Evolutionary conservation across 2,329 filamentous ascomycete species (phyloP).

Genomic region (Chaetomiaceae sp.): DNA sequence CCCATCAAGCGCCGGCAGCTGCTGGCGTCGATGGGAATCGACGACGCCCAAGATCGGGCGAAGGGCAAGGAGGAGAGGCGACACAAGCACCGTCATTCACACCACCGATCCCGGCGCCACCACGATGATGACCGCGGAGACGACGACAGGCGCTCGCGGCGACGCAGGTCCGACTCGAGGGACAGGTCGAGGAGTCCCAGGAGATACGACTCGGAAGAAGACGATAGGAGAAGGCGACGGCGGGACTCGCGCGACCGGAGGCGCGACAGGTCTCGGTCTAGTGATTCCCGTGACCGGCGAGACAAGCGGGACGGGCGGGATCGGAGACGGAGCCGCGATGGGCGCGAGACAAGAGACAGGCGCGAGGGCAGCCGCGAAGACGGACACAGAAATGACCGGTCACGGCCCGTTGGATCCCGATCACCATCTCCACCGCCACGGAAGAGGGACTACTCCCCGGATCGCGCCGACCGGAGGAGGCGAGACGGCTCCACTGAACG

Average conservation of each 20-base stretch:
- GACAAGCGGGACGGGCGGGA: conserved; percentile 11
- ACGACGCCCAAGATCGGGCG: conserved; percentile 38
- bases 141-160: conserved; percentile 35
- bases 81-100: conserved; percentile 39
- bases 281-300: conserved; percentile 9
- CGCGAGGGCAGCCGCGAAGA: conserved; percentile 12
- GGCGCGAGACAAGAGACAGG: conserved; percentile 15
- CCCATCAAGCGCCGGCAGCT: conserved; percentile 63
- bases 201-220: conserved; percentile 30
- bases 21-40: conserved; percentile 57
- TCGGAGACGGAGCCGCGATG: conserved; percentile 9
- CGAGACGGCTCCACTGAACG: conserved; percentile 20
- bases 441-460: conserved; percentile 31
- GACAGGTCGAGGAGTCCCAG: conserved; percentile 40
- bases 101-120: conserved; percentile 37
- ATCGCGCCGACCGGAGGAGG: conserved; percentile 23
- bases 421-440: conserved; percentile 23
- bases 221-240: conserved; percentile 25
- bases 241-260: conserved; percentile 27
- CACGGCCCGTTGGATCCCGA: conserved; percentile 7
- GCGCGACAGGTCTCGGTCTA: conserved; percentile 16
- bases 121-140: conserved; percentile 39
- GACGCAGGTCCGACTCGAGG: conserved; percentile 43
- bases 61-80: conserved; percentile 38
- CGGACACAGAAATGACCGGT: conserved; percentile 6